Base-by-base conservation (phyloP, 345 rosid genomes). In the Rhodamnia rubescens region DNA sequence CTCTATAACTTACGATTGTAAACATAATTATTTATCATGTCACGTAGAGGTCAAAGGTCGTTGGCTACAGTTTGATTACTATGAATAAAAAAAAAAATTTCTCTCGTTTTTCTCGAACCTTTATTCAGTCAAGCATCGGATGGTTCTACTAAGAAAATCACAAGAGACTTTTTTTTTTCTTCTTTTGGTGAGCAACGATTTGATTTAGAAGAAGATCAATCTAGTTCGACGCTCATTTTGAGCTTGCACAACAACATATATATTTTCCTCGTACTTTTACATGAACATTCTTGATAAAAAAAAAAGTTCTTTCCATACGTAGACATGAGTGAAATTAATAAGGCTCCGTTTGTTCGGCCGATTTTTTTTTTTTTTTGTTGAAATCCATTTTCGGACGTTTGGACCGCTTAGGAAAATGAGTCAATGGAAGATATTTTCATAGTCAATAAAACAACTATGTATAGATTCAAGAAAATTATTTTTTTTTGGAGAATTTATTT, bases 291-390 rank as follows among this genome's bases (percentile, higher is more conserved):
- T 29, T 4, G 11, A 36, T 36, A 59, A 13, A 59, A 14, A 14
- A 13, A 0, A 0, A 0, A 0, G 15, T 59, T 59, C 74, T 59
- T 59, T 59, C 40, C 40, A 7, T 18, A 59, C 15, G 74, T 27
- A 59, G 18, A 27, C 74, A 14, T 27, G 40, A 59, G 32, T 3
- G 2, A 14, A 4, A 18, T 27, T 29, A 61, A 61, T 29, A 29
- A 61, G 36, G 5, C 1, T 29, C 4, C 1, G 5, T 7, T 29
- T 29, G 5, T 29, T 61, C 4, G 0, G 27, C 2, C 5, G 24
- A 3, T 8, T 56, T 59, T 16, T 6, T 56, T 59, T 16, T 6
- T 55, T n/a, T 53, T 6, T 59, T 27, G 74, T 59, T 6, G 74
- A 5, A 59, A 14, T 4, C 7, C 20, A 27, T 59, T 59, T 27